These are phyloP conservation scores for Macadamia tetraphylla DNA, from an alignment of 164 flowering plant genomes.

Conservation along the genomic window DNA sequence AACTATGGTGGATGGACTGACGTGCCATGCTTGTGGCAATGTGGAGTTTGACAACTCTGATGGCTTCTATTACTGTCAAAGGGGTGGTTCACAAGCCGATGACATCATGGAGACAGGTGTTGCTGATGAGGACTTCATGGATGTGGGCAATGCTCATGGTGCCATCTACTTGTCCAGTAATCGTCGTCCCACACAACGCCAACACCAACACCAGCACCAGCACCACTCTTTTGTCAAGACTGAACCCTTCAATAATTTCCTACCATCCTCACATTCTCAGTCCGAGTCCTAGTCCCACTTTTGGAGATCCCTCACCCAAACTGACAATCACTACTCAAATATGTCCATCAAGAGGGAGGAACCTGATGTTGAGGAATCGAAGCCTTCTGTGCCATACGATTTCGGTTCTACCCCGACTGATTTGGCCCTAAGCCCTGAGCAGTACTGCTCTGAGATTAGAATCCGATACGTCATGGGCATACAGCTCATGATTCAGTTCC, in stretches of 20 bases:
- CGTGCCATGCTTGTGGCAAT: slow-evolving; percentile 43
- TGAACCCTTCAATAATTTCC: too few species aligned
- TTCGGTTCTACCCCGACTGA: slow-evolving; percentile 22
- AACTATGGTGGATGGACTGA: slow-evolving; percentile 1
- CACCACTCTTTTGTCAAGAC: slow-evolving; percentile 15
- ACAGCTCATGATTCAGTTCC: slow-evolving; percentile 67
- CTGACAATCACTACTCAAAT: too few species aligned
- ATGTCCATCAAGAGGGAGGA: slow-evolving; percentile 22
- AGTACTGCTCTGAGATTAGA: slow-evolving; percentile 41
- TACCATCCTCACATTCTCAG: too few species aligned
- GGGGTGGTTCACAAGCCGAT: slow-evolving; percentile 52
- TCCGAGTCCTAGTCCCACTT: too few species aligned
- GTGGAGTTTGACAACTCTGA: slow-evolving; percentile 32
- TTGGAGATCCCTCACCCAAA: too few species aligned
- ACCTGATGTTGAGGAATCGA: slow-evolving; percentile 2
- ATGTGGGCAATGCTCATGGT: slow-evolving; percentile 11
- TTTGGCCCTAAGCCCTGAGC: slow-evolving; percentile 19
- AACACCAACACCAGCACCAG: too few species aligned
- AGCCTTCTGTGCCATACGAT: slow-evolving; percentile 45
- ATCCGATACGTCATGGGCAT: slow-evolving; percentile 64
- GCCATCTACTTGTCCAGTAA: slow-evolving; percentile 28
- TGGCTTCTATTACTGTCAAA: slow-evolving; percentile 56
- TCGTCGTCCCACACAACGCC: slow-evolving; percentile 12
- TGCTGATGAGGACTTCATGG: slow-evolving; percentile 45
- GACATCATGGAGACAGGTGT: slow-evolving; percentile 50